Conservation (phyloP, 495 filamentous ascomycete species). For the Hyaloscypha variabilis region DNA sequence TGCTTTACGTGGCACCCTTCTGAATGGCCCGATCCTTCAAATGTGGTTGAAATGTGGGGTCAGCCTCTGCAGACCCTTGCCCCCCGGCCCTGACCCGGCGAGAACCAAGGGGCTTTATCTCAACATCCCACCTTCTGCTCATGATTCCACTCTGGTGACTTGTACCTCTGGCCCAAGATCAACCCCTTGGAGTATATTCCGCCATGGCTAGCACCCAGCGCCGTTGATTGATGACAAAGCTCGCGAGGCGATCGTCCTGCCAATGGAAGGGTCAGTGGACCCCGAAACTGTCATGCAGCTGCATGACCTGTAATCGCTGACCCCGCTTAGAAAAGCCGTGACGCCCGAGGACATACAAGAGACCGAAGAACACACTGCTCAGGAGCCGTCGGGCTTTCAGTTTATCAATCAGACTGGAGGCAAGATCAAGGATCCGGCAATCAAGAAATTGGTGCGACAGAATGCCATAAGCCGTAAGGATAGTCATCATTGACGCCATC, state of each 20-base stretch:
- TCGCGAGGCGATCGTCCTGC: neutral
- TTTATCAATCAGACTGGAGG: conserved; percentile 8
- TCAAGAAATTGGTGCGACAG: conserved; percentile 8
- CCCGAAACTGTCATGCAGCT: neutral
- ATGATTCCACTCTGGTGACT: neutral
- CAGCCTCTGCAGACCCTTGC: neutral
- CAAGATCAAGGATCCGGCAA: conserved; percentile 1
- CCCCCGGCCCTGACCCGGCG: neutral
- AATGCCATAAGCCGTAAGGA: conserved; percentile 6
- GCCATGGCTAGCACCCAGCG: neutral
- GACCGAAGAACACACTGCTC: neutral
- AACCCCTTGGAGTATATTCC: neutral
- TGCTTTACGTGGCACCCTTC: too few relatives aligned
- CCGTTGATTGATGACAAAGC: neutral
- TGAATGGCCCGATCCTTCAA: too few relatives aligned
- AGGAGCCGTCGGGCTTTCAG: neutral
- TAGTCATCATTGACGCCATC: neutral
- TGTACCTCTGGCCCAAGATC: neutral
- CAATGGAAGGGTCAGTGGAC: neutral
- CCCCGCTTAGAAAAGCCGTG: neutral
- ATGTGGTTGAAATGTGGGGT: neutral
- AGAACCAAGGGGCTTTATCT: neutral
- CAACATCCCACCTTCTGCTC: neutral
- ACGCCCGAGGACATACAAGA: neutral
- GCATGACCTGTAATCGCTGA: neutral